These are phyloP conservation scores for Cutaneotrichosporon cutaneum DNA, from an alignment of 1,284 basidiomycete genomes.

Conservation along the genomic window DNA sequence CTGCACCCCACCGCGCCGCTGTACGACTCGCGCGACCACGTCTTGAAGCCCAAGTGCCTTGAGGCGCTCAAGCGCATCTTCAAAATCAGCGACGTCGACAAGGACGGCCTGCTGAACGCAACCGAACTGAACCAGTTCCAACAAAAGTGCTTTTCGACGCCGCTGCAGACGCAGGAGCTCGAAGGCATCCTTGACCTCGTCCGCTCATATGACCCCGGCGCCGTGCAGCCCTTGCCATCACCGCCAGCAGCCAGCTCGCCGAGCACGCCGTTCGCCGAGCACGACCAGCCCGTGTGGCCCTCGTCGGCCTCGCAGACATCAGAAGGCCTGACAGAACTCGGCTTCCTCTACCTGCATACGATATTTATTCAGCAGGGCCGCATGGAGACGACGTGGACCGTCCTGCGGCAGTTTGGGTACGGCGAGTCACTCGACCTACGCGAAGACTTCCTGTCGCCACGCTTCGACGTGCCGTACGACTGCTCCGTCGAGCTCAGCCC, in stretches of 20 bases:
- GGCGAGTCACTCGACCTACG: constrained; percentile 87
- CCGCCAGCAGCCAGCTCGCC: constrained; percentile 24
- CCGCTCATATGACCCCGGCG: constrained; percentile 61
- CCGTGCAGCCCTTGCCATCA: constrained; percentile 41
- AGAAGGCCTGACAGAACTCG: constrained; percentile 84
- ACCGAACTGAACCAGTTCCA: constrained; percentile 95
- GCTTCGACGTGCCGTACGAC: constrained; percentile 87
- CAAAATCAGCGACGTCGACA: constrained; percentile 90
- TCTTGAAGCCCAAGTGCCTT: constrained; percentile 87
- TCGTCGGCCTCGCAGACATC: constrained; percentile 32
- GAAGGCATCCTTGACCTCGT: constrained; percentile 88
- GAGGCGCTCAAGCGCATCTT: constrained; percentile 90
- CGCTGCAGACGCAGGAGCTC: constrained; percentile 86
- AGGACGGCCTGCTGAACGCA: constrained; percentile 87
- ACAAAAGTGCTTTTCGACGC: constrained; percentile 93
- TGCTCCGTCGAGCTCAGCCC: constrained; percentile 94
- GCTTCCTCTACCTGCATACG: constrained; percentile 93
- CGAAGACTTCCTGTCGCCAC: constrained; percentile 83
- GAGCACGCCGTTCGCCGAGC: constrained; percentile 12
- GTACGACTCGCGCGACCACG: constrained; percentile 94
- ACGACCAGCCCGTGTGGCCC: constrained; percentile 7
- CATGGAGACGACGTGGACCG: constrained; percentile 97
- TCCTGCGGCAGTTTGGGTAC: constrained; percentile 91
- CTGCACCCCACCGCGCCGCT: constrained; percentile 94
- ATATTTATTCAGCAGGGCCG: constrained; percentile 96